Percentiles rank a stretch among this genome's conserved stretches.
These are phyloP conservation scores for Fusarium sororula DNA, from an alignment of 2,329 filamentous ascomycete genomes.

Conservation along the genomic window DNA sequence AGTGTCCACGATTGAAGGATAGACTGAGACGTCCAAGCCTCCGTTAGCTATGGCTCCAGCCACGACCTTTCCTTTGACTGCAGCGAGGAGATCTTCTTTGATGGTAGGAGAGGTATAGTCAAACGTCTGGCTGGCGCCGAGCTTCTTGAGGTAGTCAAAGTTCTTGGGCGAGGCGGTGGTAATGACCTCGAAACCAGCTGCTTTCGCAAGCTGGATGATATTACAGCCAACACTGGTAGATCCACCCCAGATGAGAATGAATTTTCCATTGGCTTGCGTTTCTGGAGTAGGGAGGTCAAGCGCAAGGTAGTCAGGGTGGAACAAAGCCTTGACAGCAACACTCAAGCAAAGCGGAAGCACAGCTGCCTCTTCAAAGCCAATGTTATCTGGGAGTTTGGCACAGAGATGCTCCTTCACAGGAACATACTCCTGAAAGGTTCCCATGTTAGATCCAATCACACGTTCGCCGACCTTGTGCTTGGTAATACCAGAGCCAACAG, in stretches of 20 bases:
- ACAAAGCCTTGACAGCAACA: slow-evolving; percentile 14
- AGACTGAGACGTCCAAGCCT: background rate
- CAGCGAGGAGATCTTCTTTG: background rate
- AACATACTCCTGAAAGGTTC: slow-evolving; percentile 8
- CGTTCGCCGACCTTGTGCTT: slow-evolving; percentile 6
- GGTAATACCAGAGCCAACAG: background rate
- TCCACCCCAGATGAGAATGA: slow-evolving; percentile 10
- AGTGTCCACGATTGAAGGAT: background rate
- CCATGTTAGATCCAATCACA: background rate
- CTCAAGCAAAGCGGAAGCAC: slow-evolving; percentile 1
- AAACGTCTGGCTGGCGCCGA: slow-evolving; percentile 3
- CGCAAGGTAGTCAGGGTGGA: slow-evolving; percentile 6
- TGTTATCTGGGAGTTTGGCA: background rate
- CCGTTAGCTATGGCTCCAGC: slow-evolving; percentile 6
- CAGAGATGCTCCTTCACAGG: background rate
- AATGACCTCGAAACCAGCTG: slow-evolving; percentile 9
- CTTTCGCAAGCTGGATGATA: slow-evolving; percentile 6
- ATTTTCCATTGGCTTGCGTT: background rate
- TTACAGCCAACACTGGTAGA: slow-evolving; percentile 20
- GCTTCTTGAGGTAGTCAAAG: slow-evolving; percentile 9
- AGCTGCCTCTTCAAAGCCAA: background rate
- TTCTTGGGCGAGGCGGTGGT: slow-evolving; percentile 11
- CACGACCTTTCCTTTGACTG: background rate
- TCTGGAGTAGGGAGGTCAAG: background rate
- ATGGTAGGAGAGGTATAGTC: background rate